A percentile compares a stretch with the other conserved stretches of the same genome.
These are phyloP conservation scores for Syncephalastrum monosporum DNA, from an alignment of 371 early-diverging fungal species.

Conservation along the genomic window DNA sequence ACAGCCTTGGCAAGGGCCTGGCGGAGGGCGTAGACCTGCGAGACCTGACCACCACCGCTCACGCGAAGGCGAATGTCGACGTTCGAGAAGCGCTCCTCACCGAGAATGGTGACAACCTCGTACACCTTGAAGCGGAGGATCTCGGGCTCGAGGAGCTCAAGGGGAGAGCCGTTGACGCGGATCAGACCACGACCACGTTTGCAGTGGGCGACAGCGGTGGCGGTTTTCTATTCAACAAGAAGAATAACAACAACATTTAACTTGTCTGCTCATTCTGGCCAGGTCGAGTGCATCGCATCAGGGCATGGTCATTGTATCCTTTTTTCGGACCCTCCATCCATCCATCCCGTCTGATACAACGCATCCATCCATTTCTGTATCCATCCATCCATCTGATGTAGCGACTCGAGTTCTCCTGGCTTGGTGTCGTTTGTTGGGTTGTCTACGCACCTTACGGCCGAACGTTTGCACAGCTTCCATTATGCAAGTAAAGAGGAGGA, in stretches of 20 bases:
- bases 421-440: neutral
- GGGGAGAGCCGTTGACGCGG: constrained; percentile 95
- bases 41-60: constrained; percentile 92
- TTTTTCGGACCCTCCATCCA: no score
- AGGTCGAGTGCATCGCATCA: no score
- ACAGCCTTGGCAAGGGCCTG: constrained; percentile 98
- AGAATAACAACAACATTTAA: neutral
- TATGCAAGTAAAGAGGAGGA: constrained; percentile 9
- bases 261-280: no score
- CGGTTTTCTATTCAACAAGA: constrained; percentile 84
- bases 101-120: constrained; percentile 95
- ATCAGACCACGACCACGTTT: constrained; percentile 94
- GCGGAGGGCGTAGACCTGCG: constrained; percentile 97
- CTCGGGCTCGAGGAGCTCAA: constrained; percentile 93
- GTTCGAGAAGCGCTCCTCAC: constrained; percentile 90
- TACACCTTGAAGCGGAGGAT: constrained; percentile 95
- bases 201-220: constrained; percentile 97
- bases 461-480: constrained; percentile 41
- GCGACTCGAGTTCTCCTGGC: neutral
- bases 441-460: constrained; percentile 37
- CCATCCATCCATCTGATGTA: neutral
- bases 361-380: no score
- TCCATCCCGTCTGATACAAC: no score
- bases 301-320: no score
- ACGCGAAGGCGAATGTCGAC: constrained; percentile 96